These are phyloP conservation scores for Apiotrichum montevideense DNA, from an alignment of 1,284 basidiomycete species.

Conservation along the genomic window DNA sequence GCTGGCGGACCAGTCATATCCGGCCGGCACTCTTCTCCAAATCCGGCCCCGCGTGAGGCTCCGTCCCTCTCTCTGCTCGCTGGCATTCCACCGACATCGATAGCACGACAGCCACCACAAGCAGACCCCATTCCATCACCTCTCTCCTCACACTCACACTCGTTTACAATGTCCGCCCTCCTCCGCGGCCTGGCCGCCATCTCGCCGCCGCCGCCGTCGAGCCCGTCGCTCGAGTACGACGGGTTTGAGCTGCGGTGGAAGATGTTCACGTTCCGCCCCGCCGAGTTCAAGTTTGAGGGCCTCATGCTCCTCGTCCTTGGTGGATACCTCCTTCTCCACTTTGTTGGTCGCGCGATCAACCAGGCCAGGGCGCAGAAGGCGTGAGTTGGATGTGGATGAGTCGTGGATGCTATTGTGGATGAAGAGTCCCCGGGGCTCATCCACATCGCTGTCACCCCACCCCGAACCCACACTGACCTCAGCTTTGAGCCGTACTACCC, in stretches of 20 bases:
- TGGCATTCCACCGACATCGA: too few species aligned
- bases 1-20: too few species aligned
- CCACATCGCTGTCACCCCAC: too few species aligned
- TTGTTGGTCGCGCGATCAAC: constrained; percentile 38
- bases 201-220: constrained; percentile 40
- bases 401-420: too few species aligned
- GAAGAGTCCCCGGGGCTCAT: too few species aligned
- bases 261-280: constrained; percentile 70
- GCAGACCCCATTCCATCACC: background rate
- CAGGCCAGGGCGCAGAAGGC: constrained; percentile 28
- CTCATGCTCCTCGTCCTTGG: constrained; percentile 55
- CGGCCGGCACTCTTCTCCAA: too few species aligned
- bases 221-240: constrained; percentile 50
- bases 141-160: background rate
- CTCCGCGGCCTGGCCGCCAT: constrained; percentile 52
- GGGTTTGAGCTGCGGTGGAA: constrained; percentile 67
- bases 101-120: too few species aligned
- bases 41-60: too few species aligned
- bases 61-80: too few species aligned
- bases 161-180: constrained; percentile 37
- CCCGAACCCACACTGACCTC: background rate
- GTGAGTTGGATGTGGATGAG: constrained; percentile 32
- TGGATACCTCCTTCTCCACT: constrained; percentile 32
- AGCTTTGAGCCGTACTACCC: constrained; percentile 24
- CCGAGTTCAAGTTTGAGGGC: constrained; percentile 65